Base-by-base conservation (phyloP, 257 asterid species). In the Lycium ferocissimum region DNA sequence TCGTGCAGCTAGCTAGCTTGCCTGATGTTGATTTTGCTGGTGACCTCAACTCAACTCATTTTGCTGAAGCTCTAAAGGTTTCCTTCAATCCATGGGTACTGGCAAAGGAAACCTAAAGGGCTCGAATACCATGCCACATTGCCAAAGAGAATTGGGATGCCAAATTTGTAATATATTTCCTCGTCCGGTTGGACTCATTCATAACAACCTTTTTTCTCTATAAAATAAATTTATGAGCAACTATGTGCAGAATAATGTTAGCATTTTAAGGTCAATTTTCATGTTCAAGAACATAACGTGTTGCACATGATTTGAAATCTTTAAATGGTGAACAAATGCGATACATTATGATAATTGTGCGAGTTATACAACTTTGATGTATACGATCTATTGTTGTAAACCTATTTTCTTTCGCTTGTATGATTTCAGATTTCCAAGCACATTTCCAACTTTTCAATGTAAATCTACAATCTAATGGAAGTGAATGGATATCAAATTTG, bases 141-240 rank as follows among this genome's bases (percentile, higher is more conserved):
- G 40, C 79, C 79, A 43, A 71, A 71, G 26, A 51, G 57, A 43
- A 72, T 72, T 72, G 80, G 80, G 47, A 72, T 72, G 38, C 80
- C 80, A 72, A 43, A 18, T 45, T 72, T 72, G 80, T 72, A 72
- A 72, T 45, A 43, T 72, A 45, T 45, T 72, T 72, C 37, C 51
- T 72, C 57, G 79, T 71, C 79, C 40, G 5, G 56, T 71, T 72
- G 57, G 4, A 43, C 38, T 72, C 58, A n/a, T 40, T 72, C 80
- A 70, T n/a, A n/a, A 72, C 18, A 9, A 45, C 18, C 9, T 43
- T 72, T 72, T 45, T 70, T 37, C 79, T 70, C 15, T 0, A 0
- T 72, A 43, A 18, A 71, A 49, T 17, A 45, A 72, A 43, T 45
- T 72, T 40, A 40, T 40, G 45, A 40, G 45, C 45, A 40, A 40